Evolutionary conservation across 345 rosid genomes (phyloP), one percentile per base, ranked within the genome.

Genomic region (Carallia brachiata): DNA sequence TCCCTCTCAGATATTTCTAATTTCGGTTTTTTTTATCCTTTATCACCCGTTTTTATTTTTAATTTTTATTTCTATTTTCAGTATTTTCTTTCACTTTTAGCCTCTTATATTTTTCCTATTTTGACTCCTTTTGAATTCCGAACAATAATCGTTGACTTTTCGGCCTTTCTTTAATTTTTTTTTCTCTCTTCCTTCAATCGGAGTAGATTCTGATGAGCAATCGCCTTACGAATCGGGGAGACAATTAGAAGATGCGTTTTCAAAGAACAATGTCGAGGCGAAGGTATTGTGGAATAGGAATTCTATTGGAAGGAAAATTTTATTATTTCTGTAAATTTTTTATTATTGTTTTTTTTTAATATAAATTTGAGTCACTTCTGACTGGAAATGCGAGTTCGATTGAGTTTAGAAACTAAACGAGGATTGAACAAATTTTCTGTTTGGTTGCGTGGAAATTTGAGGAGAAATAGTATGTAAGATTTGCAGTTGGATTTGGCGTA

Each of bases 121-220:
- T 68, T 68, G 60, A 56, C 60, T 30, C 15, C 28, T 8, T 56
- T 56, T 4, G 60, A 56, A 56, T 9, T 23, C 60, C 7, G 32
- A 23, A 56, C 32, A 44, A 10, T 23, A 32, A 56, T 56, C 32
- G 60, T 6, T 27, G 60, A 27, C 60, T 56, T 27, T 23, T 56
- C 31, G 17, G 50, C 50, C 16, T 30, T 27, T 23, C 4, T 55
- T 9, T n/a, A 9, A 18, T 52, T 36, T 27, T 8, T 34, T 32
- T 47, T 39, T 62, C 15, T 50, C 34, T 2, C 15, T 44, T 44
- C 8, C 2, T 58, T 73, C 37, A 57, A 55, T 72, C 75, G 70
- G 63, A 69, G 80, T 77, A 87, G 98, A 89, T 69, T 70, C 78
- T 67, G 96, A 83, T 68, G 81, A 78, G 66, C 79, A 68, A 61